A percentile compares a stretch with the other conserved stretches of the same genome.
These are phyloP conservation scores for Eremothecium cymbalariae DNA, from an alignment of 1,139 yeast genomes.

Conservation along the genomic window DNA sequence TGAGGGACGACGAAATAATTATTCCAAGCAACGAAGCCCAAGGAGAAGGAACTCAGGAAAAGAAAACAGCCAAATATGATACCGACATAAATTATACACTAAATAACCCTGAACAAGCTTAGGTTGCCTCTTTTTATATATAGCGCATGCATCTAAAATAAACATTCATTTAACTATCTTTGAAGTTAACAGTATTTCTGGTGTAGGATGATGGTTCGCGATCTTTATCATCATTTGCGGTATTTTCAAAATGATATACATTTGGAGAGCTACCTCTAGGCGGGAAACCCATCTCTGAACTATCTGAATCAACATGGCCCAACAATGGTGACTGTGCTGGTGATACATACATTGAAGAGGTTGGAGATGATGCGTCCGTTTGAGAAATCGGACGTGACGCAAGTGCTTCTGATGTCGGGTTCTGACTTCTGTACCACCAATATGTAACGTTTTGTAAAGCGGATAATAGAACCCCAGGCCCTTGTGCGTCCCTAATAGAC, in stretches of 20 bases:
- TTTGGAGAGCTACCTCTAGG: constrained; percentile 29
- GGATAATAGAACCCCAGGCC: constrained; percentile 30
- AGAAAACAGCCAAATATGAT: too few relatives aligned
- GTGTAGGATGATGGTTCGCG: constrained; percentile 39
- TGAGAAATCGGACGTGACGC: too few relatives aligned
- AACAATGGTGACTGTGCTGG: constrained; percentile 22
- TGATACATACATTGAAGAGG: constrained; percentile 24
- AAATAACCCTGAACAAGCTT: too few relatives aligned
- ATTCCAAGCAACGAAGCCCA: constrained; percentile 7
- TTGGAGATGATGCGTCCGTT: constrained; percentile 15
- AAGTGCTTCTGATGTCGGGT: not conserved
- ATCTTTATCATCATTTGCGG: constrained; percentile 19
- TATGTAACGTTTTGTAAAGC: constrained; percentile 29
- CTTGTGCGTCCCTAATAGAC: constrained; percentile 20
- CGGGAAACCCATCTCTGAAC: constrained; percentile 23
- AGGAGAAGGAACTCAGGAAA: not conserved
- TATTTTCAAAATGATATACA: constrained; percentile 21
- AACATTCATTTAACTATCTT: constrained; percentile 37
- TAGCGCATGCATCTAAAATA: too few relatives aligned
- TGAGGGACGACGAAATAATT: not conserved
- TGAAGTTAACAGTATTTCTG: constrained; percentile 40
- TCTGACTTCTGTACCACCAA: constrained; percentile 23
- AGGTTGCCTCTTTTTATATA: too few relatives aligned
- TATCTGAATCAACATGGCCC: constrained; percentile 14
- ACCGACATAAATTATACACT: too few relatives aligned